phyloP scores from a whole-genome alignment of 2,329 filamentous ascomycete genomes.

The Calonectria pseudoreteaudii region DNA sequence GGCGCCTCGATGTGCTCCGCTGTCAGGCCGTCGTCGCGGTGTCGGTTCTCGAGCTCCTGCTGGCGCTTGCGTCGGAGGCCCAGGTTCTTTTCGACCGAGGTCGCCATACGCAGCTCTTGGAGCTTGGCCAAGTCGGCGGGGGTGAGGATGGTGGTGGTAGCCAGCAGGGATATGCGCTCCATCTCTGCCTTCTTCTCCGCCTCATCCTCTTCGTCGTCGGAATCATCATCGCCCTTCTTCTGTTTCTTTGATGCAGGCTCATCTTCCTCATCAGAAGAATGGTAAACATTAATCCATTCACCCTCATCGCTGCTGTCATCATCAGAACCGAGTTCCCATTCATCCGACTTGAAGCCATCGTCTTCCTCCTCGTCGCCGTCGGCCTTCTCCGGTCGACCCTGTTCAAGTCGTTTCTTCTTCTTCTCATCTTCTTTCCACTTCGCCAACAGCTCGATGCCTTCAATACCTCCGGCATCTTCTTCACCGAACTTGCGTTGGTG shows the following conservation, averaged over 20 bases:
- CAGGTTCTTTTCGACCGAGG: slow-evolving; percentile 75
- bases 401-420: slow-evolving; percentile 76
- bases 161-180: slow-evolving; percentile 75
- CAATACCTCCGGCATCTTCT: slow-evolving; percentile 82
- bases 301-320: slow-evolving; percentile 77
- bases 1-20: slow-evolving; percentile 93
- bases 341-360: slow-evolving; percentile 64
- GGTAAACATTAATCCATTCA: slow-evolving; percentile 93
- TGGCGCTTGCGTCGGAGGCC: slow-evolving; percentile 59
- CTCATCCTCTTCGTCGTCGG: slow-evolving; percentile 53
- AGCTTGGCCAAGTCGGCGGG: slow-evolving; percentile 97
- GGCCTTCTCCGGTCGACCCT: slow-evolving; percentile 72
- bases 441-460: slow-evolving; percentile 90
- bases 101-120: slow-evolving; percentile 82
- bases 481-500: slow-evolving; percentile 87
- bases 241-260: slow-evolving; percentile 67
- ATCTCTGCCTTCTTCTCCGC: slow-evolving; percentile 58
- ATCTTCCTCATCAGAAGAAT: slow-evolving; percentile 84
- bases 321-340: slow-evolving; percentile 72
- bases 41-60: slow-evolving; percentile 65
- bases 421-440: slow-evolving; percentile 94
- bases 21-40: slow-evolving; percentile 89
- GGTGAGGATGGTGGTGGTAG: slow-evolving; percentile 94
- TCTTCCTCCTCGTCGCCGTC: slow-evolving; percentile 71
- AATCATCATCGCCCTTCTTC: slow-evolving; percentile 45